Evolutionary conservation across 225 moss, liverwort and hornwort species (phyloP).

Genomic region (Sphagnum contortum): DNA sequence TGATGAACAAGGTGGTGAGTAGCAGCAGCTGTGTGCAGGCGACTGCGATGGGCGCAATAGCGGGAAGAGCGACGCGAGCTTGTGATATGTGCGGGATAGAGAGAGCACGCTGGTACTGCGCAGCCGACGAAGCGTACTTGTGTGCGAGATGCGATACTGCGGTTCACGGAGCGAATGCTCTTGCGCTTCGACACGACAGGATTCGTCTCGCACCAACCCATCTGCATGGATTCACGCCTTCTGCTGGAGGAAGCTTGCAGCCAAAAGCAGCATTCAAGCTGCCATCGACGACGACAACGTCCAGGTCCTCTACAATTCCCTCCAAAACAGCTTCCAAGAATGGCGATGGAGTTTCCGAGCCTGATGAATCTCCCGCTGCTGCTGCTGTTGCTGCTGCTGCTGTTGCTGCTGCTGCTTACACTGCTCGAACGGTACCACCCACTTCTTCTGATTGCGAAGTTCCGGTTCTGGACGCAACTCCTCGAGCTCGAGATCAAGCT

Average conservation of each 20-base stretch:
- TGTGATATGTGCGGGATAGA: slow-evolving; percentile 62
- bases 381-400: no score
- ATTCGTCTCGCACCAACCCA: slow-evolving; percentile 33
- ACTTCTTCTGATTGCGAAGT: not conserved
- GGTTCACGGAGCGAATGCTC: slow-evolving; percentile 75
- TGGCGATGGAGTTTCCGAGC: no score
- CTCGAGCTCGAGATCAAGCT: slow-evolving; percentile 4
- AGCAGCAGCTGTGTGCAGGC: no score
- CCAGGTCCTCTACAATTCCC: no score
- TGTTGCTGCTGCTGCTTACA: not conserved
- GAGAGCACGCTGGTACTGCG: slow-evolving; percentile 67
- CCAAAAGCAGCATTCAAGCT: no score
- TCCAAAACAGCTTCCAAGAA: no score
- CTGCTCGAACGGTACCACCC: not conserved
- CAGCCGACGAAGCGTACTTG: slow-evolving; percentile 72
- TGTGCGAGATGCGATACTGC: slow-evolving; percentile 68
- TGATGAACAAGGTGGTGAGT: no score
- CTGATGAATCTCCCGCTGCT: no score
- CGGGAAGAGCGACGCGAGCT: slow-evolving; percentile 45
- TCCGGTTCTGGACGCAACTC: not conserved
- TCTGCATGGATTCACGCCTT: not conserved
- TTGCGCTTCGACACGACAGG: slow-evolving; percentile 71
- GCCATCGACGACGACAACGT: not conserved
- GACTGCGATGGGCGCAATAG: slow-evolving; percentile 51
- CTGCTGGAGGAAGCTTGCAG: no score